phyloP scores from a whole-genome alignment of 75 land plant genomes.

The Selaginella tamariscina region DNA sequence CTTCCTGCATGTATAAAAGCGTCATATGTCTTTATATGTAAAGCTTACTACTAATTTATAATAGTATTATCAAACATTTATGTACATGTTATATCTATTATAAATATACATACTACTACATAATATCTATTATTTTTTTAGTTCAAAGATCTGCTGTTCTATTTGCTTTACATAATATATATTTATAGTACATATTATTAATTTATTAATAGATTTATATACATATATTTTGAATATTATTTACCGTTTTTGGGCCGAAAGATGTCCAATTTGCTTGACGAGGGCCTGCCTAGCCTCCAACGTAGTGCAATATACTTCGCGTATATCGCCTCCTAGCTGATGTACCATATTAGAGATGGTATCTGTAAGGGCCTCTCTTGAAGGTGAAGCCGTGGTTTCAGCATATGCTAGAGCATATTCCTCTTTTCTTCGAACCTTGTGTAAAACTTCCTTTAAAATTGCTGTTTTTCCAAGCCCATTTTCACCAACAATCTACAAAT shows the following conservation, averaged over 20 bases:
- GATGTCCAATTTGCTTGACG: neutral
- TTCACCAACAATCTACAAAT: neutral
- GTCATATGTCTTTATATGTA: too few relatives aligned
- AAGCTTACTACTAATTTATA: too few relatives aligned
- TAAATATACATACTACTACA: too few relatives aligned
- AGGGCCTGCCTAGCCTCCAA: neutral
- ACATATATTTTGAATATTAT: too few relatives aligned
- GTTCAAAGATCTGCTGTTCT: too few relatives aligned
- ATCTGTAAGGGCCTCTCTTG: constrained; percentile 3
- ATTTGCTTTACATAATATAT: too few relatives aligned
- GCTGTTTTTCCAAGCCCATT: neutral
- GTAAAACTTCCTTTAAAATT: neutral
- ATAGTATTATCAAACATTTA: too few relatives aligned
- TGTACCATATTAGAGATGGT: neutral
- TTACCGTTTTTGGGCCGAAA: neutral
- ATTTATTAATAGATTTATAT: too few relatives aligned
- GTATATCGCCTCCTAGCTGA: constrained; percentile 6
- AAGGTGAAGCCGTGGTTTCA: neutral
- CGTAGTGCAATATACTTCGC: constrained; percentile 3
- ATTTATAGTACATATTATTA: too few relatives aligned
- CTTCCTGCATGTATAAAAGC: too few relatives aligned
- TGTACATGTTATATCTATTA: too few relatives aligned
- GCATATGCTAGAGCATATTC: constrained; percentile 7
- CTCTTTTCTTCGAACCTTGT: neutral
- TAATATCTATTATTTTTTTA: too few relatives aligned